phyloP scores from a whole-genome alignment of 441 rosid species.

The Melastoma candidum region DNA sequence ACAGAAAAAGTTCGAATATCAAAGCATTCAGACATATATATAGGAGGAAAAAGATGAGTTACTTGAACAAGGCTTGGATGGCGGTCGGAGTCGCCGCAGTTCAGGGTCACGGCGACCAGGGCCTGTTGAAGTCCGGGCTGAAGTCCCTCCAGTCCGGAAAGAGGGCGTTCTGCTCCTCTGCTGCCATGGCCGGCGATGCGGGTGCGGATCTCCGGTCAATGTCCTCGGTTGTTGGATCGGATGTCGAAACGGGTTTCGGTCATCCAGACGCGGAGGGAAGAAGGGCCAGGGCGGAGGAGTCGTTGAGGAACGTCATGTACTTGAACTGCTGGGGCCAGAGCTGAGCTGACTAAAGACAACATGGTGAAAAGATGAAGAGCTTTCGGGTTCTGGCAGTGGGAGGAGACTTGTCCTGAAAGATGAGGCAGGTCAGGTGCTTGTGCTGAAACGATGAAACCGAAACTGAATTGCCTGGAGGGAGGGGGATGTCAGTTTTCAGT shows the following conservation, averaged over 20 bases:
- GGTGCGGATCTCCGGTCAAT: slow-evolving; percentile 44
- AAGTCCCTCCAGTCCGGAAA: slow-evolving; percentile 37
- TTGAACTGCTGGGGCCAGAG: slow-evolving; percentile 83
- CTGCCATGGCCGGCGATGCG: slow-evolving; percentile 6
- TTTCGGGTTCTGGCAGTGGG: too few species aligned
- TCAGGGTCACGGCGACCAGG: slow-evolving; percentile 57
- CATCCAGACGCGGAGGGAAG: slow-evolving; percentile 7
- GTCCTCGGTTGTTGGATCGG: slow-evolving; percentile 27
- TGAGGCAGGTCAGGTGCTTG: too few species aligned
- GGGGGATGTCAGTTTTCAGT: too few species aligned
- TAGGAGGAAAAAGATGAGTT: slow-evolving; percentile 24
- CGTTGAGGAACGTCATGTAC: slow-evolving; percentile 70
- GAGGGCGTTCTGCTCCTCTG: slow-evolving; percentile 20
- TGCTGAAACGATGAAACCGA: too few species aligned
- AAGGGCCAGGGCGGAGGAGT: slow-evolving; percentile 38
- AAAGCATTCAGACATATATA: not conserved
- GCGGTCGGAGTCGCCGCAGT: slow-evolving; percentile 58
- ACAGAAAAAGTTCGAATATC: too few species aligned
- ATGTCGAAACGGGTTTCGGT: slow-evolving; percentile 9
- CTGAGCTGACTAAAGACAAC: slow-evolving; percentile 11
- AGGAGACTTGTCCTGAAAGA: too few species aligned
- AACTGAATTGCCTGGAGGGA: too few species aligned
- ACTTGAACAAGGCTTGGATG: slow-evolving; percentile 59
- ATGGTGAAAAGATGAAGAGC: too few species aligned
- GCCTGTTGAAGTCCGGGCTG: slow-evolving; percentile 33